Percentiles rank a stretch among this genome's conserved stretches.
phyloP scores from a whole-genome alignment of 306 rosid species.

The Cicer pinnatifidum region DNA sequence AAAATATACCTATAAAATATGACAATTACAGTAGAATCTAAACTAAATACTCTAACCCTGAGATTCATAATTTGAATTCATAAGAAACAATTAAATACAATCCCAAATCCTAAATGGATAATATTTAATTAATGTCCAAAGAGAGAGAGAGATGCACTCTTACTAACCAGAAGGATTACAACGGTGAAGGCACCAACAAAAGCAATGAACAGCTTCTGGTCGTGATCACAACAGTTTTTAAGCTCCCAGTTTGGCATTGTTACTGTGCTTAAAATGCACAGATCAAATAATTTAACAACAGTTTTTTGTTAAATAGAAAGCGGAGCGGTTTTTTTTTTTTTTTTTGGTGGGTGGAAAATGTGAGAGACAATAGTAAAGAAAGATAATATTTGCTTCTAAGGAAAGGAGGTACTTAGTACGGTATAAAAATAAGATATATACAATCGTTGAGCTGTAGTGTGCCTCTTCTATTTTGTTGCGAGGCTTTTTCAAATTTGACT shows the following conservation, averaged over 20 bases:
- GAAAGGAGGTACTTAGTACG: too few relatives aligned
- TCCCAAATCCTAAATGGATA: background rate
- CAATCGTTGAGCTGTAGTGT: too few relatives aligned
- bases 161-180: slow-evolving; percentile 63
- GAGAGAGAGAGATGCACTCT: slow-evolving; percentile 37
- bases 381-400: too few relatives aligned
- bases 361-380: too few relatives aligned
- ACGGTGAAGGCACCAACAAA: slow-evolving; percentile 72
- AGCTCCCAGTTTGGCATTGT: slow-evolving; percentile 91
- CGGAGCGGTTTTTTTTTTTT: slow-evolving; percentile 3
- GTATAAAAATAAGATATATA: too few relatives aligned
- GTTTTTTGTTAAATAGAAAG: background rate
- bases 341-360: background rate
- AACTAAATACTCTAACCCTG: slow-evolving; percentile 5
- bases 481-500: too few relatives aligned
- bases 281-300: slow-evolving; percentile 13
- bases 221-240: slow-evolving; percentile 73
- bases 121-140: too few relatives aligned
- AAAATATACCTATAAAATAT: background rate
- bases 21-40: background rate
- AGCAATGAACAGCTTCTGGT: slow-evolving; percentile 70
- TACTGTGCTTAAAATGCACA: background rate
- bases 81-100: background rate
- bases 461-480: too few relatives aligned
- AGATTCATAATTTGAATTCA: background rate